Evolutionary conservation across 2,329 filamentous ascomycete species (phyloP).

Genomic region (Dendryphion nanum): DNA sequence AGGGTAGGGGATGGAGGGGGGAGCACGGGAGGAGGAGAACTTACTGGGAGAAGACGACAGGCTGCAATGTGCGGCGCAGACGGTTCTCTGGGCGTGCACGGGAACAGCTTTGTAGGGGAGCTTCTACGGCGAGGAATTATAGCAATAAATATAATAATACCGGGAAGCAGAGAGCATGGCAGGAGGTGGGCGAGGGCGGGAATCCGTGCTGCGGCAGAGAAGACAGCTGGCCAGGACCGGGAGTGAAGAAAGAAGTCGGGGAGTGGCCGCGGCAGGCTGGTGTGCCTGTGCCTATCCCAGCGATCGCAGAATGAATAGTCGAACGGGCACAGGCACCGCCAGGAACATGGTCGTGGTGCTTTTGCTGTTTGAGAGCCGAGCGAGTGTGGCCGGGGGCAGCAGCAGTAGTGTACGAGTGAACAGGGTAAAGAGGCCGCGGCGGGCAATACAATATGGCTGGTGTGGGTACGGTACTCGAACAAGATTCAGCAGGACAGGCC

Average conservation of each 20-base stretch:
- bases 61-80: constrained; percentile 28
- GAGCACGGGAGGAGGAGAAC: constrained; percentile 22
- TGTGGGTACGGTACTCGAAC: background rate
- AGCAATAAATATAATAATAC: constrained; percentile 33
- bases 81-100: constrained; percentile 21
- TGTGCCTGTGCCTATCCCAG: constrained; percentile 16
- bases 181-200: constrained; percentile 19
- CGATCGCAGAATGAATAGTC: constrained; percentile 18
- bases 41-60: constrained; percentile 24
- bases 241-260: constrained; percentile 13
- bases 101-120: constrained; percentile 6
- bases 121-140: constrained; percentile 25
- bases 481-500: constrained; percentile 1
- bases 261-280: constrained; percentile 18
- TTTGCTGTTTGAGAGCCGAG: constrained; percentile 37
- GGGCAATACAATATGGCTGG: background rate
- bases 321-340: constrained; percentile 22
- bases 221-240: constrained; percentile 21
- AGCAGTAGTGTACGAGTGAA: too few species aligned
- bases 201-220: constrained; percentile 28
- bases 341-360: constrained; percentile 38
- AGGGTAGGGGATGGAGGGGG: too few species aligned
- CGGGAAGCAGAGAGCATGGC: constrained; percentile 16
- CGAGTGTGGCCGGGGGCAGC: constrained; percentile 6
- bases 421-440: constrained; percentile 19